Base-by-base conservation (phyloP, 352 stramenopile genomes). In the Aphanomyces cochlioides region DNA sequence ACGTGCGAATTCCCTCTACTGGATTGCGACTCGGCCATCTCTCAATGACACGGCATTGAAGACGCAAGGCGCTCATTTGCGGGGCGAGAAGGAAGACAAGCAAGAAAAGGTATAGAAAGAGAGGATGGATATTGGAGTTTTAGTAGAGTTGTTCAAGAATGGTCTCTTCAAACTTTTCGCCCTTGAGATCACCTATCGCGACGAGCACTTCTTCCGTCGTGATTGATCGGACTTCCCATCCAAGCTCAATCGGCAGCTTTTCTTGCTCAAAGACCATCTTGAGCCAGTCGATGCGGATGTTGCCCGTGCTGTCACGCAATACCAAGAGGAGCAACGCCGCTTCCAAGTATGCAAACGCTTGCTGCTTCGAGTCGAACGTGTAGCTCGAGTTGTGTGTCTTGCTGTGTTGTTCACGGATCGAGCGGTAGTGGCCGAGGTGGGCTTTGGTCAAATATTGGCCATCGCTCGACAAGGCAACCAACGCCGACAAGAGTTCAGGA, bases 1-100 rank as follows among this genome's bases (percentile, higher is more conserved):
- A 48, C 88, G 88, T 70, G 91, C 87, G 19, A 96, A 95, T 74
- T 93, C 87, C 66, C 81, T 96, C 38, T 95, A 87, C 73, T 96
- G 89, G 89, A 92, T 96, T 67, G 89, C 89, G 8, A 95, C 87
- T 57, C 83, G 73, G 13, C 70, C 72, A 12, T 36, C 28, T 28
- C 41, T 47, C 57, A 65, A 65, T n/a, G 21, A 50, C 21, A 65
- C 40, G 12, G 1, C 36, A 28, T 28, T 28, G 28, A 28, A 28
- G 28, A 28, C 28, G 28, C 28, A 28, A 28, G 28, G 28, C 28
- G 28, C 28, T 28, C 28, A 28, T 28, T 28, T 28, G 28, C 28
- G 28, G 28, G 28, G 28, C 28, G 2, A 28, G 28, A 28, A 28
- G 28, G 28, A 28, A 28, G 28, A 28, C 28, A 28, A 28, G 28